Evolutionary conservation across 1,284 basidiomycete species (phyloP), one percentile per base, ranked within the genome.

Genomic region (Dichomitus squalens): DNA sequence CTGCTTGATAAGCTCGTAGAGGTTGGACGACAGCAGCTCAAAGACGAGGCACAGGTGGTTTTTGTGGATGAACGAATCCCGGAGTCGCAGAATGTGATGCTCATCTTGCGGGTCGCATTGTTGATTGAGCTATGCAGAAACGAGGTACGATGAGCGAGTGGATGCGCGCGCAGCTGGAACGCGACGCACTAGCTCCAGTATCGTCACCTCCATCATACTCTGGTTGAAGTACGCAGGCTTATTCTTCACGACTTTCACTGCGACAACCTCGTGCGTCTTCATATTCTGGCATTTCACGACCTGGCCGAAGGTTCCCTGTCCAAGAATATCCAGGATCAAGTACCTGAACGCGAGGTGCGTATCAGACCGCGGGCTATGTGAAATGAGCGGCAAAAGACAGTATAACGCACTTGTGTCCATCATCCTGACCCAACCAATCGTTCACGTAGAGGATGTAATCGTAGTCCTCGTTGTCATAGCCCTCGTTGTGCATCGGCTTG

Each of bases 271-370:
- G 74, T 98, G 95, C 36, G 93, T 98, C 75, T 96, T 93, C 90
- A 98, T 96, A 72, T 99, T 98, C 74, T 98, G 97, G 72, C 97
- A 99, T 74, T 99, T 99, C 71, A 99, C 97, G 27, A 99, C 96
- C 74, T 99, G 96, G 2, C 97, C 96, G 68, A 99, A 99, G 3
- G 96, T 99, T 34, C 96, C 96, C 74, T 99, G 96, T 14, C 96
- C 96, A 33, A 99, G 85, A 55, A 99, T 93, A 74, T 99, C 97
- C 48, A 99, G 85, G 69, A 99, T 99, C 66, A 99, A 82, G 73
- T 98, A 99, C 72, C 94, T 94, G 75, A 2, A 9, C 56, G 55
- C 14, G 43, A 34, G 21, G 48, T 7, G 52, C 18, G 41, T 18
- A n/a, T 20, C n/a, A 29, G 27, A 47, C 44, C 27, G n/a, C 25